Evolutionary conservation across 2,329 filamentous ascomycete species (phyloP), one percentile per base, ranked within the genome.

Genomic region (Colletotrichum liaoningense): DNA sequence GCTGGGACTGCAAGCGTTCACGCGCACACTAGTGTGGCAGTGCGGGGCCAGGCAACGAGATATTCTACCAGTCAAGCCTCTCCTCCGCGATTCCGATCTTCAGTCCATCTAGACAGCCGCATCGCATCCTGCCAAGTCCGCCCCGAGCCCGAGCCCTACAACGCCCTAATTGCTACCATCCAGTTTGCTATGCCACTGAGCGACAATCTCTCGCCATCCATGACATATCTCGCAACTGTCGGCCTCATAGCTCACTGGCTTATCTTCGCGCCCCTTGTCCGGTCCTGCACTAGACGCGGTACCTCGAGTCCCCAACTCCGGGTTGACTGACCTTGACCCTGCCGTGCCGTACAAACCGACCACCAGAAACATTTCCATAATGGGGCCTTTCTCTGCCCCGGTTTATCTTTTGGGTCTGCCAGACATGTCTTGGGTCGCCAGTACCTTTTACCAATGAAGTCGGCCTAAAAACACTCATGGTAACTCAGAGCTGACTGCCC

Each of bases 1-100:
- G 56, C 67, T 65, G 68, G 67, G 60, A 56, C 67, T 66, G 72
- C 63, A 72, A 72, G 52, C 72, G 69, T 74, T 63, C 72, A 74
- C 62, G 72, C 60, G 68, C 56, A 52, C 72, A 67, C 63, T 68
- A 72, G 63, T 72, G 72, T 72, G 72, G 72, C 72, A 74, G 72
- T 74, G 72, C 63, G 72, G 71, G 67, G 67, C 69, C 63, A 74
- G 72, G 72, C 72, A 74, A 68, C 72, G 68, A 74, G 49, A 67
- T 71, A 60, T 33, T 58, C 49, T 67, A 67, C 69, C 46, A 74
- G 67, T 73, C 67, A 74, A 71, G 69, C 72, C 72, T 72, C 63
- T 35, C 30, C 28, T 72, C 72, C 72, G 69, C 72, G 69, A 72
- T 74, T 72, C 63, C 67, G 69, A 74, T 74, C 72, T 74, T 72